Base-by-base conservation (phyloP, 2,329 filamentous ascomycete species). In the Coniella vitis region DNA sequence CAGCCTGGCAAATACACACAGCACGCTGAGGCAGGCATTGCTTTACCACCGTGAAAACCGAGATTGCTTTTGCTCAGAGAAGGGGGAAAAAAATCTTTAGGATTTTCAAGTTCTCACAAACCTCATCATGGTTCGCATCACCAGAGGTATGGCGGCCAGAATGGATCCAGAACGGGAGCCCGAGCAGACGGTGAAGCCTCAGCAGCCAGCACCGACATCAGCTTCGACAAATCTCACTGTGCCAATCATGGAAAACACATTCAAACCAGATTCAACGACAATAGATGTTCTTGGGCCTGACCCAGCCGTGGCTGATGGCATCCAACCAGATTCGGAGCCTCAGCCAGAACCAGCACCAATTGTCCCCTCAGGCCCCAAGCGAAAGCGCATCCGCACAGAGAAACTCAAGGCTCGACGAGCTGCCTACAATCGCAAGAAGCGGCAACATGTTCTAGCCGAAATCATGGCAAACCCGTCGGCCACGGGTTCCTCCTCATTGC, bases 401-500 rank as follows among this genome's bases (percentile, higher is more conserved):
- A 5, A 8, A 20, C 20, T 31, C 16, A 47, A 47, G 31, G 25
- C 37, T 4, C 45, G 45, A 2, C 21, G 19, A 8, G 32, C 3
- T 16, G 29, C 17, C 2, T 47, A 47, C 38, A 41, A 41, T n/a
- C 22, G 13, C 4, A 47, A 47, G 45, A 40, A 41, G 31, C 31
- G 45, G 16, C 36, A 35, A 21, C 45, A 25, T 3, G n/a, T 20
- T n/a, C 17, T 40, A 25, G 38, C 25, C 17, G 17, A 22, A 10
- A 16, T 42, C 17, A 5, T 5, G 5, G 25, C 25, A 29, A 12
- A 16, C 10, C 7, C 31, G 2, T 20, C 36, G 19, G 19, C 31
- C 22, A 9, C 14, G 9, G 40, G 32, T n/a, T n/a, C 22, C 38
- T 29, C 25, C 10, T 29, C 25, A 29, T 10, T 10, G 10, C 5